phyloP scores from a whole-genome alignment of 2,329 filamentous ascomycete genomes.

The Pseudofabraea citricarpa region DNA sequence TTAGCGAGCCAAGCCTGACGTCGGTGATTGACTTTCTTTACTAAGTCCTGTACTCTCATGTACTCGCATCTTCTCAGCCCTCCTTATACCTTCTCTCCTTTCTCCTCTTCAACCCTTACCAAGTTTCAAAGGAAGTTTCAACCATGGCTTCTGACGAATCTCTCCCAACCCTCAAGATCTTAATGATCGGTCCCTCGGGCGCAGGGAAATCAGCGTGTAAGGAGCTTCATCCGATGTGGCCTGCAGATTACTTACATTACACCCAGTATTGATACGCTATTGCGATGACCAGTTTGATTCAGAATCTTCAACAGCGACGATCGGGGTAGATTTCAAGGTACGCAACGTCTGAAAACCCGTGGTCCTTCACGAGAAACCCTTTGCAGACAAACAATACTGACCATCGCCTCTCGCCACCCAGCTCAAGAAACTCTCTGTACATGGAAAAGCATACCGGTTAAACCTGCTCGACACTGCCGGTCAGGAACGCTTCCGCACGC shows the following conservation, averaged over 20 bases:
- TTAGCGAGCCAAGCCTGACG: constrained; percentile 2
- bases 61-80: too few species aligned
- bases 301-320: constrained; percentile 48
- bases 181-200: constrained; percentile 51
- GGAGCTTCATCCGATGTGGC: constrained; percentile 12
- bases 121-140: constrained; percentile 1
- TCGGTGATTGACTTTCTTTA: neutral
- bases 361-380: neutral
- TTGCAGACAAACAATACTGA: constrained; percentile 1
- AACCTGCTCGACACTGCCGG: constrained; percentile 79
- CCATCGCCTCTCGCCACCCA: constrained; percentile 17
- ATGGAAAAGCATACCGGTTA: constrained; percentile 45
- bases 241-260: constrained; percentile 6
- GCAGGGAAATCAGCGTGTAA: constrained; percentile 51
- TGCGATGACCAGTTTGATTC: constrained; percentile 54
- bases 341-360: too few species aligned
- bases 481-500: constrained; percentile 91
- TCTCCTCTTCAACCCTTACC: too few species aligned
- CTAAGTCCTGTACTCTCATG: too few species aligned
- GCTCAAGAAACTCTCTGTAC: constrained; percentile 48
- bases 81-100: too few species aligned
- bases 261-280: constrained; percentile 46
- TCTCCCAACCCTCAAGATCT: constrained; percentile 45
- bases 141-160: constrained; percentile 41
- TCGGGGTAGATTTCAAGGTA: constrained; percentile 54